Base-by-base conservation (phyloP, 2,329 filamentous ascomycete genomes). In the Calonectria pseudoreteaudii region DNA sequence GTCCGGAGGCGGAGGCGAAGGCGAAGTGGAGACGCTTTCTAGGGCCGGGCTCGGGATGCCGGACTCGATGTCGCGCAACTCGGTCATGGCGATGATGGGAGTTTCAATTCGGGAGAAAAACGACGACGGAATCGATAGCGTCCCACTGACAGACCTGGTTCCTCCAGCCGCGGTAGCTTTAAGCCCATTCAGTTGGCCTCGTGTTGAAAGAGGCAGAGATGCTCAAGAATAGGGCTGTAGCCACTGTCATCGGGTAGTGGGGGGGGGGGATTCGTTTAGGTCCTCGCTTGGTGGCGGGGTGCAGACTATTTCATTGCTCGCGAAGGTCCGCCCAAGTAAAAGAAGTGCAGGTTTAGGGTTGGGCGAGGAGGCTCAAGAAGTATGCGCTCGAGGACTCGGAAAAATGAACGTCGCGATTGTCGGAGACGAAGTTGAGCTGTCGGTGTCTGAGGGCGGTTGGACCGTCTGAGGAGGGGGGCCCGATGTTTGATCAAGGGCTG, bases 1-100 rank as follows among this genome's bases (percentile, higher is more conserved):
- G 38, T 83, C 82, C 76, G 80, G 75, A 75, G 77, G 75, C 62
- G 78, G 77, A 71, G 81, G 77, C 53, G 66, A 73, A 68, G 77
- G 76, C 53, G 78, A 76, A 72, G 77, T 80, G 78, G 79, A 78
- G 75, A 78, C 73, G 68, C 73, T 72, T 20, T 77, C 75, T 75
- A 72, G 73, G 67, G 75, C 77, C 70, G 79, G 77, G 4, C 84
- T 85, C 66, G 75, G 66, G 68, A 75, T 73, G 56, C 78, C 79
- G 73, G 75, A 75, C 18, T 74, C 72, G 50, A 76, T 73, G 38
- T 81, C 78, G 72, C 77, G 78, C 28, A 80, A 72, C 5, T 81
- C 78, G n/a, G 75, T 76, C 80, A 81, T 81, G 74, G 65, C 66
- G 71, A 50, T 60, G 68, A 52, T 38, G 70, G n/a, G 58, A 67